phyloP scores from a whole-genome alignment of 208 protist species.

The Phytomonas serpens region DNA sequence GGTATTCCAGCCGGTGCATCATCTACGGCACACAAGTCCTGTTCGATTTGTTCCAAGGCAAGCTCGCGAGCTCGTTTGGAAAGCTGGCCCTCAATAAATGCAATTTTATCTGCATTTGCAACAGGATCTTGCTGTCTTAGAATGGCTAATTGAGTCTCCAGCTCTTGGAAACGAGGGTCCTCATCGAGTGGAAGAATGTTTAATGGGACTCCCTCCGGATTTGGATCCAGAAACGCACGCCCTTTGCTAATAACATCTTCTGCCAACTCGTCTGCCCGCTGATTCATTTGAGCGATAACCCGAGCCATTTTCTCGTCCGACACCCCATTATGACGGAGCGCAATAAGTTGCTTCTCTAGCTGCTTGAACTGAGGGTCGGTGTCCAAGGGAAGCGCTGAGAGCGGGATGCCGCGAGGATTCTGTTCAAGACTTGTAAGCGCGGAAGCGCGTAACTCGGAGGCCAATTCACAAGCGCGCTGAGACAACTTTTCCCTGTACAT shows the following conservation, averaged over 20 bases:
- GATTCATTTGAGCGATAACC: constrained; percentile 31
- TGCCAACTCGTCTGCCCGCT: constrained; percentile 33
- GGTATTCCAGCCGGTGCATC: constrained; percentile 56
- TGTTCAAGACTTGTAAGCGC: constrained; percentile 40
- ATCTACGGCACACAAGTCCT: constrained; percentile 48
- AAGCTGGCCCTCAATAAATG: constrained; percentile 37
- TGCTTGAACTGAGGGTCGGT: constrained; percentile 45
- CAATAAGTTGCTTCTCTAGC: constrained; percentile 47
- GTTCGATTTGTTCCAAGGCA: constrained; percentile 42
- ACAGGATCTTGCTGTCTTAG: constrained; percentile 51
- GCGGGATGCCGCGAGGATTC: constrained; percentile 49
- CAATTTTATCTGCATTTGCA: constrained; percentile 24
- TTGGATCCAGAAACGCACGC: constrained; percentile 25
- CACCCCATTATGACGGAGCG: constrained; percentile 40
- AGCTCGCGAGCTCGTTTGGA: constrained; percentile 39
- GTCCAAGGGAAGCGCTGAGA: constrained; percentile 57
- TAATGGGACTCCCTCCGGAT: constrained; percentile 53
- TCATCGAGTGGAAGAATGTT: constrained; percentile 46
- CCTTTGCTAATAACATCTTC: constrained; percentile 33
- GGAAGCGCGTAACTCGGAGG: constrained; percentile 20
- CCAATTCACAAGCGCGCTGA: constrained; percentile 38
- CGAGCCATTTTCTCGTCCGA: constrained; percentile 30
- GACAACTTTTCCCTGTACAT: constrained; percentile 30
- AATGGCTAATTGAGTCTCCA: constrained; percentile 48
- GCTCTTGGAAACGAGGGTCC: constrained; percentile 33